Base-by-base conservation (phyloP, 805 yeast genomes). In the Metschnikowia reukaufii region DNA sequence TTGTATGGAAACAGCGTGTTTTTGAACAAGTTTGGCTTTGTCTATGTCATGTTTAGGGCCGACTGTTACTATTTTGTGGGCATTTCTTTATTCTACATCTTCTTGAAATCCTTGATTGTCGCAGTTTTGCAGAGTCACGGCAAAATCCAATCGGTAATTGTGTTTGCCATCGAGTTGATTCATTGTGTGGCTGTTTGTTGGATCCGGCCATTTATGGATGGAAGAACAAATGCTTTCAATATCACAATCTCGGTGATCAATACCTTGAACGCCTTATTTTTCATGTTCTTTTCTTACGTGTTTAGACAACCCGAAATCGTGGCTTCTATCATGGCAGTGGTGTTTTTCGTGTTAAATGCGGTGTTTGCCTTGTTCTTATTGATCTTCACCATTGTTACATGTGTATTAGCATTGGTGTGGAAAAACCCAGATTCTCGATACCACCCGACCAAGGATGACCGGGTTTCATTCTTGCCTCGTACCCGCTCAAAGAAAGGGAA, bases 341-440 rank as follows among this genome's bases (percentile, higher is more conserved):
- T 94, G 6, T 84, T 88, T 58, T 94, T 94, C 61, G 81, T 94
- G 20, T 62, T 92, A 60, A 94, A 94, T 67, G 99, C 99, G 0
- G 83, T 82, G 0, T 86, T 89, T 67, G 92, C 97, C 4, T 74
- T 88, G 55, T 78, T 88, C 59, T 76, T 92, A 59, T 71, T 94
- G 63, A 72, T 94, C 40, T 84, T 91, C 76, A 90, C 96, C 38
- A 83, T 94, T 57, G 81, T 90, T 31, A 87, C 96, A 1, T 91
- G 98, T 71, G 73, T 83, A 5, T 73, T 89, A 67, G 96, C 97
- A 0, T 67, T 94, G 58, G 55, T 91, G 27, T 84, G 86, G 65
- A 89, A 86, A 74, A 90, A 94, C 65, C 98, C 99, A 43, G 99
- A 94, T 67, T 82, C 92, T 8, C 80, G 96, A 58, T 94, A 94